Evolutionary conservation across 768 basidiomycete genomes (phyloP), one percentile per base, ranked within the genome.

Genomic region (Agrocybe chaxingu): DNA sequence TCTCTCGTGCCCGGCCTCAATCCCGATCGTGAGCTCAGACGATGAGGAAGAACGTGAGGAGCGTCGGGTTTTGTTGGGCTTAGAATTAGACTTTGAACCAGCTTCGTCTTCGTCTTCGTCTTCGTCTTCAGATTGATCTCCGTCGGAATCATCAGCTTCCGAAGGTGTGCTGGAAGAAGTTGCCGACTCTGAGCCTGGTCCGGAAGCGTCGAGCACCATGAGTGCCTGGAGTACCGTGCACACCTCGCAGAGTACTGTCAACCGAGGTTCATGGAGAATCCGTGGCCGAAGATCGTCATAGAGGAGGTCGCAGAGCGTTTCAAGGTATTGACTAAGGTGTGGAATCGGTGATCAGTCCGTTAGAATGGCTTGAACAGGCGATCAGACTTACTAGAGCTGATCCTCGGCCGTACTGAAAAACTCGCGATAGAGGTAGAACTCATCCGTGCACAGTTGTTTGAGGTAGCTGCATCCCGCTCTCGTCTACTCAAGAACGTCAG

Each of bases 241-340:
- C 19, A 98, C 92, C 65, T 95, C 90, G 63, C 94, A 95, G 1
- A 99, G 81, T 0, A 84, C 85, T 1, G 87, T 86, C 41, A 99
- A 80, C 4, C 88, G 83, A 0, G 87, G 85, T 62, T 98, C 96
- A 59, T 98, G 95, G 2, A 98, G 78, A 54, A 99, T 98, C 4
- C 95, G 85, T 4, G 96, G 97, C 1, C 96, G 88, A 1, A 99
- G 81, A 56, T 95, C 92, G 64, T 98, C 97, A 63, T 95, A 97
- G 32, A 99, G 82, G 58, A 92, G 81, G 68, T 98, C 96, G 57
- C 94, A 98, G 0, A 98, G 77, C 2, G 79, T 85, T 70, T 97
- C 94, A 18, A 99, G 78, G 69, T 92, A 98, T 52, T 82, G 78
- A 61, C 94, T 98, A 46, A 11, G 29, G 11, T 29, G 8, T 16